Conservation (phyloP, 768 basidiomycete genomes). For the Collybia nuda region DNA sequence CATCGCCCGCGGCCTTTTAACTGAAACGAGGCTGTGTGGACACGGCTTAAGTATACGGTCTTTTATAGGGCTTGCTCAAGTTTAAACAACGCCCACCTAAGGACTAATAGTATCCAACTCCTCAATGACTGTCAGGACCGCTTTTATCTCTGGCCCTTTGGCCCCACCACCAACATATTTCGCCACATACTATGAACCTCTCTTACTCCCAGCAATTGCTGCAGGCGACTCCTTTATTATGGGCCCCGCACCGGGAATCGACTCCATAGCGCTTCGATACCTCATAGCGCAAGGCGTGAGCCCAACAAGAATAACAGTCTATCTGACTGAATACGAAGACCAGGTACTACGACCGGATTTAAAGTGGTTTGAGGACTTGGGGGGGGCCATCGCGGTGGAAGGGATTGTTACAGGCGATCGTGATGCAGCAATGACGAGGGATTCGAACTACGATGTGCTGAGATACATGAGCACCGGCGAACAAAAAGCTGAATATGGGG, state of each 20-base stretch:
- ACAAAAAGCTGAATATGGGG: conserved; percentile 20
- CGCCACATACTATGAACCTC: conserved; percentile 13
- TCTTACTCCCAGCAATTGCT: conserved; percentile 15
- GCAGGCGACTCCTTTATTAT: conserved; percentile 20
- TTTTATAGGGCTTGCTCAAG: too few species aligned
- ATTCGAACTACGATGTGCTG: conserved; percentile 23
- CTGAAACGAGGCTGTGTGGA: too few species aligned
- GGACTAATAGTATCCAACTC: not conserved
- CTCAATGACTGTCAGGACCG: conserved; percentile 10
- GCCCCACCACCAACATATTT: conserved; percentile 17
- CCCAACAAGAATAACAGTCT: conserved; percentile 19
- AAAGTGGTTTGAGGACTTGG: conserved; percentile 14
- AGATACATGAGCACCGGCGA: conserved; percentile 22
- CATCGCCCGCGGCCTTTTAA: too few species aligned
- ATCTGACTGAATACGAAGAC: conserved; percentile 19
- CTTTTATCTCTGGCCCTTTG: conserved; percentile 26
- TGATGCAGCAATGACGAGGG: conserved; percentile 24
- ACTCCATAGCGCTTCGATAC: conserved; percentile 18
- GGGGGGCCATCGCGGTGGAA: conserved; percentile 14
- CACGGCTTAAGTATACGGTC: too few species aligned
- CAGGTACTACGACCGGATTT: conserved; percentile 1
- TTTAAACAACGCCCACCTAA: too few species aligned
- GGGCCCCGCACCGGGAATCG: conserved; percentile 23
- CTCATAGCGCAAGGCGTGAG: conserved; percentile 16
- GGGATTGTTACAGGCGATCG: conserved; percentile 16